Base-by-base conservation (phyloP, 352 stramenopile genomes). In the Pythium oligandrum region DNA sequence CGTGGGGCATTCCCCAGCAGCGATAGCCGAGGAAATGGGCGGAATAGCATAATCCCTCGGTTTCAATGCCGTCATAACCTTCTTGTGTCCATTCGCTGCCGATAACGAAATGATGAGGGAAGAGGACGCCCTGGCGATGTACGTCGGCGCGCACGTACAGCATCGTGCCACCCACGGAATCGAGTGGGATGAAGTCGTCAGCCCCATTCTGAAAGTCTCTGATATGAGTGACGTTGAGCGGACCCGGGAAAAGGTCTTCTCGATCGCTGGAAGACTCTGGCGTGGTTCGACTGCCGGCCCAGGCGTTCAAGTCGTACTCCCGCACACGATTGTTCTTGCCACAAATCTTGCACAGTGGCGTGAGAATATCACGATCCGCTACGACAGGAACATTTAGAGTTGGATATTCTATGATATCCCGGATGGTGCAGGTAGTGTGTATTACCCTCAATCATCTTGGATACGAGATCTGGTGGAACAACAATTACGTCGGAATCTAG, bases 11-110 rank as follows among this genome's bases (percentile, higher is more conserved):
- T 8, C 63, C 64, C 63, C 68, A 83, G 57, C 69, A 83, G 44
- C 64, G 73, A 57, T 70, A 77, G 0, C 72, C 72, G n/a, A 83
- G 48, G 40, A 83, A 73, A 36, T 74, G 66, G 10, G 73, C 73
- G 3, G 61, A 34, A 48, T 76, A 78, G 45, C 68, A 84, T 9
- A 84, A 32, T 6, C 70, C 73, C 56, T 78, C 66, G 9, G 66
- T 75, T 51, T 84, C 73, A 11, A 81, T 75, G 32, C 64, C 73
- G 48, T 83, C 73, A 53, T 71, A 78, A 1, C 73, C 70, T 52
- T 80, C 70, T 4, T 43, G 40, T 12, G 53, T 51, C 68, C 70
- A 78, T 31, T 73, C 57, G 11, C 48, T 72, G 35, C 70, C 70
- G 17, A 78, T 75, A n/a, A 76, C 31, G 49, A 73, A 66, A 49